Percentiles rank a stretch among this genome's conserved stretches.
phyloP scores from a whole-genome alignment of 1,284 basidiomycete genomes.

The Malassezia sp. region DNA sequence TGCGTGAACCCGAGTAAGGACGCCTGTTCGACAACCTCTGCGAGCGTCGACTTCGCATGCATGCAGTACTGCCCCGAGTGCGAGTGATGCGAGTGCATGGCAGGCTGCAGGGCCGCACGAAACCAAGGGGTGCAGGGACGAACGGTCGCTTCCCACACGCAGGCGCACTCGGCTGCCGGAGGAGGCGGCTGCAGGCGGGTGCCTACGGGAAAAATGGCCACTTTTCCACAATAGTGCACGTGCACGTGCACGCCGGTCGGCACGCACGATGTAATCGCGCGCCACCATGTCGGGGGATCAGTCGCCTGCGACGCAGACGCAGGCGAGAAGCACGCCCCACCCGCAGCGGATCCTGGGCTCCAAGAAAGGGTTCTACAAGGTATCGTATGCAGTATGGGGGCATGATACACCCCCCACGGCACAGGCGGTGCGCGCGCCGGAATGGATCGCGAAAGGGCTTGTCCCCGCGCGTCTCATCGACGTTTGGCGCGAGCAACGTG shows the following conservation, averaged over 20 bases:
- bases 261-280: no score
- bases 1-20: slow-evolving; percentile 65
- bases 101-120: no score
- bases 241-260: no score
- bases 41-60: slow-evolving; percentile 67
- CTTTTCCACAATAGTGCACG: no score
- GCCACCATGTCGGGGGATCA: no score
- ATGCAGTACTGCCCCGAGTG: slow-evolving; percentile 95
- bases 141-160: no score
- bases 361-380: slow-evolving; percentile 16
- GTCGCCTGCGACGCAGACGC: no score
- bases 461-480: slow-evolving; percentile 4
- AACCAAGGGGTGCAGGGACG: no score
- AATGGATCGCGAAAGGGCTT: slow-evolving; percentile 12
- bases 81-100: slow-evolving; percentile 60
- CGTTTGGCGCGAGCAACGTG: slow-evolving; percentile 5
- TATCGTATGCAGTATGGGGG: not conserved
- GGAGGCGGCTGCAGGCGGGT: no score
- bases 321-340: not conserved
- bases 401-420: not conserved
- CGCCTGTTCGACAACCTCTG: slow-evolving; percentile 68
- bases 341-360: slow-evolving; percentile 14
- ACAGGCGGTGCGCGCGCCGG: not conserved
- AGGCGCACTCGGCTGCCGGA: no score
- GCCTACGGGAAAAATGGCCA: no score